Evolutionary conservation across 2,329 filamentous ascomycete species (phyloP), one percentile per base, ranked within the genome.

Genomic region (Trichoderma sp.): DNA sequence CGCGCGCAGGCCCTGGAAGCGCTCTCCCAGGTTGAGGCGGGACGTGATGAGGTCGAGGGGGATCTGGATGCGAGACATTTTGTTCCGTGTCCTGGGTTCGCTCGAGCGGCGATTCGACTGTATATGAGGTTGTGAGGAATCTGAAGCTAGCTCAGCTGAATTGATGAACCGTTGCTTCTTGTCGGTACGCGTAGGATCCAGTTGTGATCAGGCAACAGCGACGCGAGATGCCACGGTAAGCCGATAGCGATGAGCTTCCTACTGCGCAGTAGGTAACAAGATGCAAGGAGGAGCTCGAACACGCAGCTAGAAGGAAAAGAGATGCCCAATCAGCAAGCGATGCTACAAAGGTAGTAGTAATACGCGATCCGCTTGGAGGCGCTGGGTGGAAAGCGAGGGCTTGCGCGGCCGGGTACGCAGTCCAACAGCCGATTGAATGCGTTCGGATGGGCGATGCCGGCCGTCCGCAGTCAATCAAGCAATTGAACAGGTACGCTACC

Each of bases 11-110:
- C 89, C 88, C 72, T 91, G 87, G 81, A 98, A 94, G 76, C 93
- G 92, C 70, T 95, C 92, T 71, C 82, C 81, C 68, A 97, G 81
- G 80, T 95, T 95, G 77, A 98, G 86, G 72, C 93, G 90, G 72
- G 93, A 96, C 78, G 94, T 96, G 77, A 98, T 81, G 74, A 90
- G 88, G 78, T 97, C 93, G 74, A 98, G 84, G 65, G 95, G 95
- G 72, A 99, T 95, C 83, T 92, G 91, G 75, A 98, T 92, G 78
- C 92, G 88, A 71, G 91, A 84, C 93, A 96, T 97, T 68, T 68
- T 72, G 17, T 24, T 24, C n/a, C 50, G 43, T 14, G 34, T 39
- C 14, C 24, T 48, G 41, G 28, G 19, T n/a, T 51, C 21, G 12
- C 43, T 39, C 7, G 15, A 26, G 26, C 28, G 17, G 24, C 21